Conservation (phyloP, 306 rosid genomes). For the Sicyos baderoa region DNA sequence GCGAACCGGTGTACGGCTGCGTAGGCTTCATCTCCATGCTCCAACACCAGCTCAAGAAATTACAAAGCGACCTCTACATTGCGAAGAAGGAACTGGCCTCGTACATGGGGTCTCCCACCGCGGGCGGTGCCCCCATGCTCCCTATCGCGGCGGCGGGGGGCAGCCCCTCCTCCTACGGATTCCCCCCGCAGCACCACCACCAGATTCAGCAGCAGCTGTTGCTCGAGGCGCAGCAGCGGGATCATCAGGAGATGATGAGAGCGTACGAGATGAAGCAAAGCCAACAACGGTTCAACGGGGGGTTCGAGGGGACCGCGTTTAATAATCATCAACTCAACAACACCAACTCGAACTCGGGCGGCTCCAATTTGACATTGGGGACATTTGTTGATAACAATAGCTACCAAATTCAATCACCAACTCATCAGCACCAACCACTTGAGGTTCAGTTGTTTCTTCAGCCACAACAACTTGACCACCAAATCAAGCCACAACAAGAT, state of each 20-base stretch:
- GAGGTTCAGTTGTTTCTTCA: constrained; percentile 59
- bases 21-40: constrained; percentile 86
- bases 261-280: constrained; percentile 34
- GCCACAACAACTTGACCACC: constrained; percentile 38
- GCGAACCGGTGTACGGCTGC: constrained; percentile 88
- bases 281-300: not conserved
- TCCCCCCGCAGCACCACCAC: too few relatives aligned
- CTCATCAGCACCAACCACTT: constrained; percentile 31
- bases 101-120: constrained; percentile 48
- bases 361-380: constrained; percentile 49
- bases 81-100: constrained; percentile 72
- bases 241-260: constrained; percentile 58
- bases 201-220: constrained; percentile 24
- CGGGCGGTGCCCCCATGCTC: too few relatives aligned
- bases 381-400: constrained; percentile 46
- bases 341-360: too few relatives aligned
- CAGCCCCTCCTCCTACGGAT: too few relatives aligned
- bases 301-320: too few relatives aligned
- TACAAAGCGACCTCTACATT: constrained; percentile 42
- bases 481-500: constrained; percentile 24
- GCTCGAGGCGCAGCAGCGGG: constrained; percentile 65
- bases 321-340: too few relatives aligned
- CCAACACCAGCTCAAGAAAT: constrained; percentile 52
- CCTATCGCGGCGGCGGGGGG: too few relatives aligned
- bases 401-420: constrained; percentile 43